Evolutionary conservation across 164 flowering plant genomes (phyloP).

Genomic region (Akebia trifoliata): DNA sequence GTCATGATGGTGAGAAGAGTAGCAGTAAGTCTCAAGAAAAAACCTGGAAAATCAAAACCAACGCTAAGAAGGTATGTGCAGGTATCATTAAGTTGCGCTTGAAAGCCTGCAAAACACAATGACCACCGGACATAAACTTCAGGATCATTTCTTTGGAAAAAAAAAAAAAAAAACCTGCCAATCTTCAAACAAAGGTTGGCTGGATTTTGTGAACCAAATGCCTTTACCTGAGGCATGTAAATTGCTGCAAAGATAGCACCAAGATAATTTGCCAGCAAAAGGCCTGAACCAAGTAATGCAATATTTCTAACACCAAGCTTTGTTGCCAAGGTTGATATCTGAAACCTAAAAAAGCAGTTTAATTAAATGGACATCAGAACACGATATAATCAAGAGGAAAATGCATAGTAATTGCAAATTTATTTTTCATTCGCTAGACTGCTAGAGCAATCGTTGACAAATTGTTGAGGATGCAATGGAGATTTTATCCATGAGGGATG

Average conservation of each 20-base stretch:
- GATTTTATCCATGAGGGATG: no score
- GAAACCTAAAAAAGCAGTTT: constrained; percentile 46
- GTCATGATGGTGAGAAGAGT: not conserved
- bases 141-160: constrained; percentile 4
- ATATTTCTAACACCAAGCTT: constrained; percentile 94
- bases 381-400: not conserved
- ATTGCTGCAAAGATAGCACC: constrained; percentile 67
- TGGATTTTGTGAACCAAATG: constrained; percentile 1
- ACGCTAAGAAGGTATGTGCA: constrained; percentile 59
- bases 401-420: not conserved
- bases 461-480: not conserved
- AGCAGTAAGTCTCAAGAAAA: not conserved
- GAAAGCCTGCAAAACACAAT: constrained; percentile 63
- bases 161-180: not conserved
- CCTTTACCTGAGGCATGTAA: constrained; percentile 82
- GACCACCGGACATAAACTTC: not conserved
- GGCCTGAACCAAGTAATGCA: constrained; percentile 84
- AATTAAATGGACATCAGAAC: not conserved
- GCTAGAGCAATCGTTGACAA: not conserved
- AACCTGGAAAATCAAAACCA: constrained; percentile 81
- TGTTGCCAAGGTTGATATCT: constrained; percentile 95
- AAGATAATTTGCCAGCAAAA: constrained; percentile 72
- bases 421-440: not conserved
- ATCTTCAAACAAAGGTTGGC: not conserved
- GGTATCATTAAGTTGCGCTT: constrained; percentile 76